Conservation (phyloP, 345 rosid genomes). For the Rhodamnia argentea region DNA sequence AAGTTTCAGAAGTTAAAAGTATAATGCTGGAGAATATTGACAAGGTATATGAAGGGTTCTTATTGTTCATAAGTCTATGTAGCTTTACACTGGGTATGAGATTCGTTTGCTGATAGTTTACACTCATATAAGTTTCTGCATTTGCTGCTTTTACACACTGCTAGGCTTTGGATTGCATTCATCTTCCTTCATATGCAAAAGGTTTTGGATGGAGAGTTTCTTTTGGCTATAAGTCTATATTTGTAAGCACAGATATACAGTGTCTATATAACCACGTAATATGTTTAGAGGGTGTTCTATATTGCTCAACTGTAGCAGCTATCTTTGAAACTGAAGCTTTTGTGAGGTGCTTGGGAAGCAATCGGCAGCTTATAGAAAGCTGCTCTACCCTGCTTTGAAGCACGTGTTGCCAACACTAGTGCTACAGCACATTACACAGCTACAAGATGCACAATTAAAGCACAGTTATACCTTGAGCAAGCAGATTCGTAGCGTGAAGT, state of each 20-base stretch:
- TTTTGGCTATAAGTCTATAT: neutral
- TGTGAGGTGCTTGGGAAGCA: neutral
- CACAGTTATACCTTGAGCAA: neutral
- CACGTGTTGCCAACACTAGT: neutral
- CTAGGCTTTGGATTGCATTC: neutral
- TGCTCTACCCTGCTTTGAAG: neutral
- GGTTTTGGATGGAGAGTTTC: neutral
- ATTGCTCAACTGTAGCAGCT: neutral
- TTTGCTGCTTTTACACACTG: neutral
- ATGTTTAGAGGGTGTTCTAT: neutral
- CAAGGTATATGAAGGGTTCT: conserved; percentile 35
- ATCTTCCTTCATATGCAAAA: neutral
- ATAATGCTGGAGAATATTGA: conserved; percentile 94
- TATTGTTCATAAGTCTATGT: neutral
- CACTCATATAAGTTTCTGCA: neutral
- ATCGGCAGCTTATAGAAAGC: neutral
- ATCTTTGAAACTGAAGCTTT: neutral
- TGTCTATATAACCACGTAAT: neutral
- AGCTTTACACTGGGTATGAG: neutral
- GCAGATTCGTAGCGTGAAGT: neutral
- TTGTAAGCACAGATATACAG: neutral
- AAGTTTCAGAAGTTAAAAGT: conserved; percentile 95
- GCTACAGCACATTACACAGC: neutral
- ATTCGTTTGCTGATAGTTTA: neutral
- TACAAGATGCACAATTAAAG: neutral